Evolutionary conservation across 495 filamentous ascomycete genomes (phyloP).

Genomic region (Penicillium cataractarum): DNA sequence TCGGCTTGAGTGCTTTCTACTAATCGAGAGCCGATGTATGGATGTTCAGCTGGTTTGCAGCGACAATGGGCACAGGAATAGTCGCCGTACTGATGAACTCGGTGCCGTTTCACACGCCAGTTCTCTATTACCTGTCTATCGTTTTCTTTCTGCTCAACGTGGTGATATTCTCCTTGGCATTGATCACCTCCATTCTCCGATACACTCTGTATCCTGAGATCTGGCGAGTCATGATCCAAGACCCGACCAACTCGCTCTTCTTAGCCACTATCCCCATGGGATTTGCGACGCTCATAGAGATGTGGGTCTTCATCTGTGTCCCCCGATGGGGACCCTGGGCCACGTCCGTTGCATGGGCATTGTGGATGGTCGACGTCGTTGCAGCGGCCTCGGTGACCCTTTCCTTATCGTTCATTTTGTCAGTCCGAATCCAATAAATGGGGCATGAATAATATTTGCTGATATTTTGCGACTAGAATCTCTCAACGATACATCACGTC

Average conservation of each 20-base stretch:
- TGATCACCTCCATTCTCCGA: slow-evolving; percentile 44
- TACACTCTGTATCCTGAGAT: slow-evolving; percentile 52
- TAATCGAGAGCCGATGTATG: slow-evolving; percentile 1
- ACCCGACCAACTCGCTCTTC: slow-evolving; percentile 51
- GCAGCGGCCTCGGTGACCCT: slow-evolving; percentile 42
- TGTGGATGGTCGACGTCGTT: slow-evolving; percentile 52
- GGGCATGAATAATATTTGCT: background rate
- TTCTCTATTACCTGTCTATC: slow-evolving; percentile 44
- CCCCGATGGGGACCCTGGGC: slow-evolving; percentile 45
- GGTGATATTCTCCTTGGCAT: slow-evolving; percentile 42
- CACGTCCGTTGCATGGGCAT: slow-evolving; percentile 40
- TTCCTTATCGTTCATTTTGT: slow-evolving; percentile 49
- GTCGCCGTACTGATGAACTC: slow-evolving; percentile 48
- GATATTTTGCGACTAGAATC: slow-evolving; percentile 22
- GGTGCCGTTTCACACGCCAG: slow-evolving; percentile 41
- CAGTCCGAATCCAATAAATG: background rate
- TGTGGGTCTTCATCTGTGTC: slow-evolving; percentile 49
- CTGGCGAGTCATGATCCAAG: slow-evolving; percentile 49
- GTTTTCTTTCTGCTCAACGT: slow-evolving; percentile 50
- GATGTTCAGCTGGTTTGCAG: slow-evolving; percentile 44
- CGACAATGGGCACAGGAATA: slow-evolving; percentile 56
- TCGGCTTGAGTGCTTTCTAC: background rate
- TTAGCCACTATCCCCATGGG: slow-evolving; percentile 53
- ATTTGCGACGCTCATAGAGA: slow-evolving; percentile 54
- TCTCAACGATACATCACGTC: slow-evolving; percentile 43